phyloP scores from a whole-genome alignment of 2,329 filamentous ascomycete species.

The Aspergillus sp. region DNA sequence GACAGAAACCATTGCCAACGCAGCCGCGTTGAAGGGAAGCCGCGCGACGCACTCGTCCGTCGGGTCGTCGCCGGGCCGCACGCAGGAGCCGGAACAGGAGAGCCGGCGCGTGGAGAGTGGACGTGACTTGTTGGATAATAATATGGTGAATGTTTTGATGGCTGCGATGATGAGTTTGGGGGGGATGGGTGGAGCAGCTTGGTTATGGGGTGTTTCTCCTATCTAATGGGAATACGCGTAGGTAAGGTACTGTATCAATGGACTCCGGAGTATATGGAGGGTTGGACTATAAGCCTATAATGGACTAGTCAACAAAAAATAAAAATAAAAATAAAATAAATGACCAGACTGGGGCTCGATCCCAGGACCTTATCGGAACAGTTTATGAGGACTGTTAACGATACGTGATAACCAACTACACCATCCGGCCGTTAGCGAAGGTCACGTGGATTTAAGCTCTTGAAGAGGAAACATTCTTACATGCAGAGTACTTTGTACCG shows the following conservation, averaged over 20 bases:
- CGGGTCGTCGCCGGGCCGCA: constrained; percentile 7
- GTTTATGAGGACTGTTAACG: constrained; percentile 17
- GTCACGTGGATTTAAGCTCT: not conserved
- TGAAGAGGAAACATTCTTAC: too few species aligned
- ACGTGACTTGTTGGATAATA: constrained; percentile 77
- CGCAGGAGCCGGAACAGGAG: constrained; percentile 38
- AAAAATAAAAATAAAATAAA: constrained; percentile 2
- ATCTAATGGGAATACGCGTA: not conserved
- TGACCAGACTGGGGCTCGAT: constrained; percentile 3
- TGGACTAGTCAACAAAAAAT: not conserved
- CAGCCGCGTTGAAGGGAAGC: constrained; percentile 18
- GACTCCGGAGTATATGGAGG: too few species aligned
- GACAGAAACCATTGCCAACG: constrained; percentile 22
- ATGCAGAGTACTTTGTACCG: too few species aligned
- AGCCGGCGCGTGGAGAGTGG: constrained; percentile 60
- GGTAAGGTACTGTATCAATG: too few species aligned
- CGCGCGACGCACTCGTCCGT: constrained; percentile 10
- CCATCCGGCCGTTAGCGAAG: constrained; percentile 15
- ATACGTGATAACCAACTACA: constrained; percentile 28
- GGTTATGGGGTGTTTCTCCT: constrained; percentile 22
- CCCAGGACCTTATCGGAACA: constrained; percentile 8
- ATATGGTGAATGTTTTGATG: constrained; percentile 92
- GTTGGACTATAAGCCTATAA: not conserved
- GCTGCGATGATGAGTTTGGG: constrained; percentile 70
- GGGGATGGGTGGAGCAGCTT: constrained; percentile 54